phyloP scores from a whole-genome alignment of 1,284 basidiomycete species.

The Chalciporus piperatoides region DNA sequence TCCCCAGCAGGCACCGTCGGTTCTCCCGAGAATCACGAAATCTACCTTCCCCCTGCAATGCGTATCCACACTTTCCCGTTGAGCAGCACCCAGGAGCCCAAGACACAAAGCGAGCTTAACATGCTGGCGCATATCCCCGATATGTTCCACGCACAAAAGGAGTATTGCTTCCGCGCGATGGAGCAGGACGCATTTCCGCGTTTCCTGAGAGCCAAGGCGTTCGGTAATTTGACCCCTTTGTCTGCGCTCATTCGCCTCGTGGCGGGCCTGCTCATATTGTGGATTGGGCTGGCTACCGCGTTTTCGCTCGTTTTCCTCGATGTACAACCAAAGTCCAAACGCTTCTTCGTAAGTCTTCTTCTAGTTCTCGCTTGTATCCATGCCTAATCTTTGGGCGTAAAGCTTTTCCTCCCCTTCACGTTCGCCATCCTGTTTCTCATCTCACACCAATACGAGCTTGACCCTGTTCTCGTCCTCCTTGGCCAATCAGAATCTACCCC shows the following conservation, averaged over 20 bases:
- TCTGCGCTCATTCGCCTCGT: constrained; percentile 83
- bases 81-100: constrained; percentile 67
- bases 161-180: constrained; percentile 96
- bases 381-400: constrained; percentile 14
- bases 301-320: constrained; percentile 95
- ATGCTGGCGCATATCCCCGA: constrained; percentile 91
- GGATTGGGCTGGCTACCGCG: constrained; percentile 86
- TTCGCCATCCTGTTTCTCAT: constrained; percentile 87
- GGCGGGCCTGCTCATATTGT: constrained; percentile 81
- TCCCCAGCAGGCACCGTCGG: constrained; percentile 67
- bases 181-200: constrained; percentile 97
- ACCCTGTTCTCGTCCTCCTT: constrained; percentile 85
- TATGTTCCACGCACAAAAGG: constrained; percentile 96
- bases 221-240: constrained; percentile 93
- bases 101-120: constrained; percentile 63
- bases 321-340: constrained; percentile 80
- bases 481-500: constrained; percentile 87
- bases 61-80: constrained; percentile 79
- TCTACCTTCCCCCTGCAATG: constrained; percentile 87
- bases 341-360: constrained; percentile 82
- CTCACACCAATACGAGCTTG: constrained; percentile 94
- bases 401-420: constrained; percentile 95
- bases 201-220: constrained; percentile 94
- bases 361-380: not conserved
- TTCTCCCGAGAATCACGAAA: constrained; percentile 78